These are phyloP conservation scores for Tetramitus jugosus DNA, from an alignment of 208 protist genomes.

Conservation along the genomic window DNA sequence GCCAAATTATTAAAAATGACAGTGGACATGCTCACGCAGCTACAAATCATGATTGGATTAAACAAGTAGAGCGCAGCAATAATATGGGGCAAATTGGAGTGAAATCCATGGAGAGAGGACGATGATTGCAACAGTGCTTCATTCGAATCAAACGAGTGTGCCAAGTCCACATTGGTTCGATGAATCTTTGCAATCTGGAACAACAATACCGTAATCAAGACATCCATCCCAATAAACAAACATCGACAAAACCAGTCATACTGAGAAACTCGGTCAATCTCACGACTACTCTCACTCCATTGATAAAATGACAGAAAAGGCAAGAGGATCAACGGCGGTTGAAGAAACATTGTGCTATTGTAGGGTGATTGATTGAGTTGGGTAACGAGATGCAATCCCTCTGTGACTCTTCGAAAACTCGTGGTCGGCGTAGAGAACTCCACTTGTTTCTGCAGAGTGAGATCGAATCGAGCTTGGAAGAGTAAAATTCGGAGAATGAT, in stretches of 20 bases:
- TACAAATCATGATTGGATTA: constrained; percentile 42
- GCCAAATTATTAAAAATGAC: constrained; percentile 38
- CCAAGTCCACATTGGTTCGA: constrained; percentile 10
- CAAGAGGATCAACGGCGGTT: constrained; percentile 34
- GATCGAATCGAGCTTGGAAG: no score
- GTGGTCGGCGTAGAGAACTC: constrained; percentile 8
- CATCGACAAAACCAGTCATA: neutral
- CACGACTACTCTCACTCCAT: neutral
- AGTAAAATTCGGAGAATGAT: no score
- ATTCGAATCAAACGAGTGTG: neutral
- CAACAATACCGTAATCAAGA: constrained; percentile 24
- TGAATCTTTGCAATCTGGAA: constrained; percentile 2
- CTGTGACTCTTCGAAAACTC: constrained; percentile 24
- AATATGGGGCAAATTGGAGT: constrained; percentile 19
- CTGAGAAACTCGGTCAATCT: neutral
- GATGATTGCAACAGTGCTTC: neutral
- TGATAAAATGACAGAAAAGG: constrained; percentile 23
- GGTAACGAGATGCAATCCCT: constrained; percentile 33
- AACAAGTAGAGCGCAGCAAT: constrained; percentile 32
- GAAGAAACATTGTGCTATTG: constrained; percentile 29
- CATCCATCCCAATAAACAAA: constrained; percentile 32
- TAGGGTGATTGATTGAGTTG: constrained; percentile 30
- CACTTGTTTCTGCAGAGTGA: no score
- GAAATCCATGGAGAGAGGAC: neutral
- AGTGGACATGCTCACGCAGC: constrained; percentile 40